Evolutionary conservation across 78 protist genomes (phyloP), one percentile per base, ranked within the genome.

Genomic region (Isochrysis galbana): DNA sequence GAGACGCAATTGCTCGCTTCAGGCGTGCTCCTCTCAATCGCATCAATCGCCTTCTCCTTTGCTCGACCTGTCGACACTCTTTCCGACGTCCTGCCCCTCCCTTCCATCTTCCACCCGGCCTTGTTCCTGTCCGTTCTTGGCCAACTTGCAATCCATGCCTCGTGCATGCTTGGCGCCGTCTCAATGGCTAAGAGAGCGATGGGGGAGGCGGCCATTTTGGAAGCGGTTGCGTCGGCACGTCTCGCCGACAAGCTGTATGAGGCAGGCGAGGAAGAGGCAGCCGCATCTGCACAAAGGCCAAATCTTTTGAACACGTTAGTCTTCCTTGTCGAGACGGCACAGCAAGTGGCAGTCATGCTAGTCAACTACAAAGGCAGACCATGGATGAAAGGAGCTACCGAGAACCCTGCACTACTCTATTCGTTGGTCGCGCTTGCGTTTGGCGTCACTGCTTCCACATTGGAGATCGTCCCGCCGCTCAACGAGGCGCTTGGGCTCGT

Each of bases 101-200:
- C 41, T 38, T 46, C 90, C 55, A n/a, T 91, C 36, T 91, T 91
- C 78, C 91, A 91, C 84, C 94, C 94, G 36, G 94, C 94, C 21
- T 39, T 91, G 7, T 55, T 46, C 72, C 3, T 91, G 67, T 80
- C 90, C n/a, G 61, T 91, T 42, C 34, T 91, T 41, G 94, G 90
- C 5, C 94, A 83, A 51, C 77, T 47, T 45, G 72, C n/a, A 26
- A 89, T 89, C 82, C 92, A 89, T n/a, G 67, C 44, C 17, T 14
- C 2, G 29, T 41, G 67, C 54, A 89, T 89, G 92, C 11, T 3
- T 29, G 4, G 32, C 47, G 80, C 92, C 0, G 92, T 89, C 22
- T 5, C 21, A 14, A n/a, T 89, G 51, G 92, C 92, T 17, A 61
- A 21, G 19, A 38, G 0, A 1, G n/a, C 4, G 44, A 89, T 89